Evolutionary conservation across 345 rosid species (phyloP).

Genomic region (Salix dunnii): DNA sequence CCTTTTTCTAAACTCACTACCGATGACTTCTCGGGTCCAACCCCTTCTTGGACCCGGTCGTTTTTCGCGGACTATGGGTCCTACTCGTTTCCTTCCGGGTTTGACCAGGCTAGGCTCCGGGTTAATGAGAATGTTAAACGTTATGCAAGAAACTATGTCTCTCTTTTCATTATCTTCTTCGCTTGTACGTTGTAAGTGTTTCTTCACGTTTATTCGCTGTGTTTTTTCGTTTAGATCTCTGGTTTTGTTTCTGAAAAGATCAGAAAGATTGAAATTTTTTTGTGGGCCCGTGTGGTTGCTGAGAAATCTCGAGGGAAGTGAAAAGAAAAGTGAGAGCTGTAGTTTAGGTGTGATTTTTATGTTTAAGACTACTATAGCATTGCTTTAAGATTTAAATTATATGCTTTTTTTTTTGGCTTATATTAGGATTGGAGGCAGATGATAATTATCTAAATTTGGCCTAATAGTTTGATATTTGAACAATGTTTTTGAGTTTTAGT

Average conservation of each 20-base stretch:
- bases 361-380: too few species aligned
- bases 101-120: slow-evolving; percentile 67
- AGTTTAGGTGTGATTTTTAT: neutral
- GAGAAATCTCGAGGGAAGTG: too few species aligned
- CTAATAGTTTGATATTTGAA: too few species aligned
- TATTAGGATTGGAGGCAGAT: too few species aligned
- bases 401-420: too few species aligned
- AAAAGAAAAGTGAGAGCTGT: too few species aligned
- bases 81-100: slow-evolving; percentile 75
- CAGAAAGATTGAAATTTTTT: neutral
- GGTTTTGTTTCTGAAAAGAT: neutral
- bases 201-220: neutral
- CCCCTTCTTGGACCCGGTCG: slow-evolving; percentile 75
- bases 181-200: slow-evolving; percentile 72
- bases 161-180: slow-evolving; percentile 70
- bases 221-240: neutral
- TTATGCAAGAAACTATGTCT: slow-evolving; percentile 76
- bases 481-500: neutral
- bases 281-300: neutral
- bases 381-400: too few species aligned
- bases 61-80: slow-evolving; percentile 66
- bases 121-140: slow-evolving; percentile 90
- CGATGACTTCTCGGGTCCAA: slow-evolving; percentile 64
- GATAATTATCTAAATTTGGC: too few species aligned
- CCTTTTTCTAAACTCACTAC: slow-evolving; percentile 86